These are phyloP conservation scores for Coniochaeta ligniaria DNA, from an alignment of 2,329 filamentous ascomycete species.

Conservation along the genomic window DNA sequence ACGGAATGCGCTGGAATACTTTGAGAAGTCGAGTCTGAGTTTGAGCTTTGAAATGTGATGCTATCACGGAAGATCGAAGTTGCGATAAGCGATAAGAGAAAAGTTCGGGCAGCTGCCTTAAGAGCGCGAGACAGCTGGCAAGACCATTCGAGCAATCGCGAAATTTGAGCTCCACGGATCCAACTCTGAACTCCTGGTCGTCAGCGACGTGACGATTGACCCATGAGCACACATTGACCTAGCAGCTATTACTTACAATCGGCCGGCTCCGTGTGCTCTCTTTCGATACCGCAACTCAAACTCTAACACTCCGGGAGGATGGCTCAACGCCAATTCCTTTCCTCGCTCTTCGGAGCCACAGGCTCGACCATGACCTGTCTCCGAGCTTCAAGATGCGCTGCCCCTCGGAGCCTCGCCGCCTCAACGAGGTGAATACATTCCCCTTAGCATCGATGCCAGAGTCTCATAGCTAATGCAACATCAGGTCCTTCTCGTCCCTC, in stretches of 20 bases:
- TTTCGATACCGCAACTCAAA: neutral
- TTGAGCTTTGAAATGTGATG: neutral
- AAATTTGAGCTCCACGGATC: neutral
- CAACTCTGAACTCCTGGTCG: neutral
- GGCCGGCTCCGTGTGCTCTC: neutral
- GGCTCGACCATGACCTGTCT: neutral
- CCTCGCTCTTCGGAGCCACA: neutral
- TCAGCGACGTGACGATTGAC: neutral
- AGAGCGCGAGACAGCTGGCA: neutral
- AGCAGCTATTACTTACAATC: neutral
- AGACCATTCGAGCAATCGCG: neutral
- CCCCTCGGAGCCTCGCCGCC: neutral
- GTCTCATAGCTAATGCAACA: neutral
- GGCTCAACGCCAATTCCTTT: neutral
- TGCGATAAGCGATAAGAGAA: neutral
- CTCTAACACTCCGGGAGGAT: neutral
- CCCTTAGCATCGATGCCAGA: neutral
- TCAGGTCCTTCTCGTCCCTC: conserved; percentile 32
- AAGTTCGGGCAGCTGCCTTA: neutral
- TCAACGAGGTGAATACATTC: neutral
- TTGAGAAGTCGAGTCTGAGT: neutral
- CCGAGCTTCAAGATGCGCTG: neutral
- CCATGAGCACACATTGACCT: neutral
- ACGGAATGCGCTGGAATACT: neutral
- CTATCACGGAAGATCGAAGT: neutral